A percentile compares a stretch with the other conserved stretches of the same genome.
Evolutionary conservation across 164 flowering plant species (phyloP).

Genomic region (Liriodendron chinense): DNA sequence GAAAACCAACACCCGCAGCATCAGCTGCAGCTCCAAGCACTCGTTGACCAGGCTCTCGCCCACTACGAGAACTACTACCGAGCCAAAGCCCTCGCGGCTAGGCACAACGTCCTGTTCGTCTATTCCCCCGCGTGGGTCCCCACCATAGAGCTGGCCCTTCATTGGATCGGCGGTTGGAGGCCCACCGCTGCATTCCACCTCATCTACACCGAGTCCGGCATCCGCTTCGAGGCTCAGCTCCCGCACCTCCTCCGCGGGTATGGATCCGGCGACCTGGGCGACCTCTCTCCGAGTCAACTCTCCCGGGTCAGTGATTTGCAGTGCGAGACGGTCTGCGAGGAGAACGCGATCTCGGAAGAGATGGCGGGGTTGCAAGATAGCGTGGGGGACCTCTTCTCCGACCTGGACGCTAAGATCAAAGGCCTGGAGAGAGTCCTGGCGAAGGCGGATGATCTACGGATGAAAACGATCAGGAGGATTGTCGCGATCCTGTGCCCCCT

Average conservation of each 20-base stretch:
- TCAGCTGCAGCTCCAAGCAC: conserved; percentile 1
- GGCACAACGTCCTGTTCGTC: conserved; percentile 37
- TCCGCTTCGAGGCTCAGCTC: conserved; percentile 49
- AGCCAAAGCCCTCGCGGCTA: conserved; percentile 35
- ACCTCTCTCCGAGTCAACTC: conserved; percentile 51
- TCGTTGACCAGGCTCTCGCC: conserved; percentile 31
- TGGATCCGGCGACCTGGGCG: conserved; percentile 41
- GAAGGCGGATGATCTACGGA: conserved; percentile 50
- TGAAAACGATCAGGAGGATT: conserved; percentile 39
- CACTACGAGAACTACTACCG: conserved; percentile 58
- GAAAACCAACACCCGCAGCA: conserved; percentile 1
- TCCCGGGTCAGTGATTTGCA: conserved; percentile 44
- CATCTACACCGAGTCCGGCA: conserved; percentile 61
- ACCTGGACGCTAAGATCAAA: conserved; percentile 17
- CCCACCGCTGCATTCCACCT: conserved; percentile 66
- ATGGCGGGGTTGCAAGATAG: conserved; percentile 57
- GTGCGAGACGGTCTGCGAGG: conserved; percentile 34
- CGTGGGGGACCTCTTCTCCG: conserved; percentile 25
- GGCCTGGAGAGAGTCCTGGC: conserved; percentile 30
- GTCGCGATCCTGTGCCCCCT: conserved; percentile 33
- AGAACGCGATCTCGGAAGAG: conserved; percentile 43
- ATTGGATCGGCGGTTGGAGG: conserved; percentile 83
- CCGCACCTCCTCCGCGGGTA: conserved; percentile 37
- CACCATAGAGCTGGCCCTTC: conserved; percentile 57
- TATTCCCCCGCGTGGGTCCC: conserved; percentile 50